Evolutionary conservation across 2,329 filamentous ascomycete species (phyloP).

Genomic region (Aspergillus flavus): DNA sequence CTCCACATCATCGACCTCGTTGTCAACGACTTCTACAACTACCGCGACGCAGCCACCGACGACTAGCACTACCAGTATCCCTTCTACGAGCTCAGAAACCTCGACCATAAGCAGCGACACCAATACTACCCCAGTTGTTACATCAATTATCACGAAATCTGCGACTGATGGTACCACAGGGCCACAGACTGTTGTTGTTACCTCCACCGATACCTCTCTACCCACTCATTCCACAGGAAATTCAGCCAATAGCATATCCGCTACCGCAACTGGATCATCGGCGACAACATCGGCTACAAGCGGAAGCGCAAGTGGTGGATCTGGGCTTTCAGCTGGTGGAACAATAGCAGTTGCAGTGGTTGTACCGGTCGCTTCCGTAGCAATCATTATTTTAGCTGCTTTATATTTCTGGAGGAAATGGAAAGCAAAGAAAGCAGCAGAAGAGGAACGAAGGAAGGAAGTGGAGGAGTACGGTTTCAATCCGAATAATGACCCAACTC

Average conservation of each 20-base stretch:
- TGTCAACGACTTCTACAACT: constrained; percentile 20
- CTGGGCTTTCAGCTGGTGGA: constrained; percentile 54
- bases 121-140: constrained; percentile 9
- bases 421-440: constrained; percentile 79
- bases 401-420: constrained; percentile 87
- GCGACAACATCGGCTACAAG: constrained; percentile 30
- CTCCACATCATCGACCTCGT: constrained; percentile 25
- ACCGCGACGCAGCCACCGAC: constrained; percentile 15
- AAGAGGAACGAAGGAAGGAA: constrained; percentile 90
- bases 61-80: constrained; percentile 21
- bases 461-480: constrained; percentile 98
- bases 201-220: constrained; percentile 19
- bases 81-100: constrained; percentile 13
- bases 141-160: constrained; percentile 13
- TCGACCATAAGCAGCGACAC: constrained; percentile 15
- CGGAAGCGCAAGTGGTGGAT: constrained; percentile 26
- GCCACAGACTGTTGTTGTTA: constrained; percentile 18
- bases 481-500: constrained; percentile 89
- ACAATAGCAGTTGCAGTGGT: constrained; percentile 92
- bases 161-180: constrained; percentile 13
- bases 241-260: constrained; percentile 26
- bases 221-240: constrained; percentile 18
- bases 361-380: constrained; percentile 86
- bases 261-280: constrained; percentile 29
- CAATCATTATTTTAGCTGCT: constrained; percentile 73